A percentile compares a stretch with the other conserved stretches of the same genome.
phyloP scores from a whole-genome alignment of 345 rosid genomes.

The Gossypium longicalyx region DNA sequence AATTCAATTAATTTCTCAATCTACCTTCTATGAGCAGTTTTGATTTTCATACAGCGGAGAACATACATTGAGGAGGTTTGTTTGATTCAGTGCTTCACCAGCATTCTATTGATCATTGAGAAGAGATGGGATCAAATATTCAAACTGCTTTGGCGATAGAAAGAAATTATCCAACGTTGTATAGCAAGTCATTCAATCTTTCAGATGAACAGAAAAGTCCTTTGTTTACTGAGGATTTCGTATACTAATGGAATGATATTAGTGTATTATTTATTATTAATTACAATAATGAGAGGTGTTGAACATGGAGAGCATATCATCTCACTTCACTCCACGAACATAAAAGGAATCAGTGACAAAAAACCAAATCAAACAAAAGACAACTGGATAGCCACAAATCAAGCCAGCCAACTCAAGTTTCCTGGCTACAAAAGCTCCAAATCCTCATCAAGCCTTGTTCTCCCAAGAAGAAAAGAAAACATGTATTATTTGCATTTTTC shows the following conservation, averaged over 20 bases:
- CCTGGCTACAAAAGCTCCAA: not conserved
- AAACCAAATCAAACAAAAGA: not conserved
- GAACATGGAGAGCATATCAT: slow-evolving; percentile 5
- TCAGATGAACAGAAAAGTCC: not conserved
- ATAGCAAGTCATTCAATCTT: not conserved
- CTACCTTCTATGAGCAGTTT: not conserved
- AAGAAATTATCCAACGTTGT: not conserved
- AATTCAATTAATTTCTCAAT: not conserved
- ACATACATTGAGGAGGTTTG: not conserved
- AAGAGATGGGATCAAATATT: not conserved
- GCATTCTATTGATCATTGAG: not conserved
- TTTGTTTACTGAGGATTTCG: not conserved
- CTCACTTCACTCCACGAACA: slow-evolving; percentile 2
- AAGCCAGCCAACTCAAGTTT: not conserved
- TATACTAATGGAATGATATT: not conserved
- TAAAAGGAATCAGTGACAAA: not conserved
- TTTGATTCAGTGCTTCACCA: not conserved
- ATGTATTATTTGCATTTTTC: slow-evolving; percentile 3
- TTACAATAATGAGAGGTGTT: slow-evolving; percentile 24
- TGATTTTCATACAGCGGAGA: not conserved
- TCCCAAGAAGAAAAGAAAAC: slow-evolving; percentile 13
- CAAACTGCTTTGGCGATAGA: not conserved
- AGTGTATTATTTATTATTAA: slow-evolving; percentile 10
- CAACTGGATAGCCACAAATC: slow-evolving; percentile 14
- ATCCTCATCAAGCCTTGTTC: slow-evolving; percentile 20